Percentiles rank a stretch among this genome's conserved stretches.
These are phyloP conservation scores for Aschersonia sp. DNA, from an alignment of 2,329 filamentous ascomycete species.

Conservation along the genomic window DNA sequence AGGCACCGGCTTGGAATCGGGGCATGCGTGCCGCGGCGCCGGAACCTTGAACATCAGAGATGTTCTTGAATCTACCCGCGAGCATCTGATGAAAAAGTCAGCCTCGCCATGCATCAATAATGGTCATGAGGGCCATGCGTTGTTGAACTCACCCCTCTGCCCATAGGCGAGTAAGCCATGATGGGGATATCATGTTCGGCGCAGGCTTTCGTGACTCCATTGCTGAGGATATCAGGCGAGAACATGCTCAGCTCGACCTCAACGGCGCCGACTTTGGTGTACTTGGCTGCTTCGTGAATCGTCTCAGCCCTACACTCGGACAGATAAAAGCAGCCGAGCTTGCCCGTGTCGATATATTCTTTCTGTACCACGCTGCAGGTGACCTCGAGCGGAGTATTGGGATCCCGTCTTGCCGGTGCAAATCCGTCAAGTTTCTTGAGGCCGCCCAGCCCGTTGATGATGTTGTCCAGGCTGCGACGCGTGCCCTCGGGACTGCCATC, in stretches of 20 bases:
- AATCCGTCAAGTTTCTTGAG: constrained; percentile 48
- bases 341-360: constrained; percentile 36
- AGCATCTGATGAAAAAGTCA: constrained; percentile 12
- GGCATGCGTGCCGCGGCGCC: constrained; percentile 23
- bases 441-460: constrained; percentile 34
- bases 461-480: constrained; percentile 43
- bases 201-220: constrained; percentile 39
- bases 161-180: constrained; percentile 43
- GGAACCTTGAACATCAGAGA: constrained; percentile 9
- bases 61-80: constrained; percentile 12
- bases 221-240: constrained; percentile 29
- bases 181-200: constrained; percentile 53
- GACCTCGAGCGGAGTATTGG: constrained; percentile 26
- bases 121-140: no score
- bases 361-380: constrained; percentile 28
- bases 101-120: not conserved
- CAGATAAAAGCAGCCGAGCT: constrained; percentile 35
- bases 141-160: constrained; percentile 4
- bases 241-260: constrained; percentile 42
- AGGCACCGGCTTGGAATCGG: constrained; percentile 47
- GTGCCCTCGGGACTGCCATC: constrained; percentile 40
- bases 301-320: constrained; percentile 35
- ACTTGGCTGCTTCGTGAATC: constrained; percentile 30
- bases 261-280: constrained; percentile 29
- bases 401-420: constrained; percentile 42